These are phyloP conservation scores for Fusarium sp. DNA, from an alignment of 2,329 filamentous ascomycete genomes.

Conservation along the genomic window DNA sequence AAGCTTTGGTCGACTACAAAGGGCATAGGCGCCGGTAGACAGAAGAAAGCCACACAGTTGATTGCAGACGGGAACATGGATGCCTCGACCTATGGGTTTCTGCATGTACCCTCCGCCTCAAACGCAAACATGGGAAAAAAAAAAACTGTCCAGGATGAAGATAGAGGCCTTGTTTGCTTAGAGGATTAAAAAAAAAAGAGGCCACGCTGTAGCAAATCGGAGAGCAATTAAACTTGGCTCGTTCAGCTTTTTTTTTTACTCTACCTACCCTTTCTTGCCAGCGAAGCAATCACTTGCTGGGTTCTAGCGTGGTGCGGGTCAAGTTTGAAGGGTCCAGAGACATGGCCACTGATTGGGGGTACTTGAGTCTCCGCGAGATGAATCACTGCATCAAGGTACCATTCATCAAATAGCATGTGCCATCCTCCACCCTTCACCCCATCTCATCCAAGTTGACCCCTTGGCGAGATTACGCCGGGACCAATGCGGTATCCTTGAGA, in stretches of 20 bases:
- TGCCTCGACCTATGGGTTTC: constrained; percentile 1
- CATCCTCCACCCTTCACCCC: constrained; percentile 9
- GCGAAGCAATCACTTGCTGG: constrained; percentile 28
- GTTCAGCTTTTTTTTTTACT: neutral
- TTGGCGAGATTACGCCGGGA: constrained; percentile 43
- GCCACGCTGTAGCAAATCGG: constrained; percentile 4
- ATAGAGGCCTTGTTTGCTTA: neutral
- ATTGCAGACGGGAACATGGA: neutral
- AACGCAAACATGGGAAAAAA: neutral
- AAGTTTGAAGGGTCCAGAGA: constrained; percentile 15
- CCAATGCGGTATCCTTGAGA: constrained; percentile 38
- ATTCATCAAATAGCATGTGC: constrained; percentile 4
- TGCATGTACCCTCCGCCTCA: neutral
- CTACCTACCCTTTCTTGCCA: constrained; percentile 19
- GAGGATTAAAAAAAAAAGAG: neutral
- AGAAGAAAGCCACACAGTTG: neutral
- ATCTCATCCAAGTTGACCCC: constrained; percentile 23
- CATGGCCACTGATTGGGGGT: neutral
- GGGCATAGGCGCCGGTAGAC: neutral
- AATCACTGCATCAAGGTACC: neutral
- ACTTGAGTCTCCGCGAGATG: neutral
- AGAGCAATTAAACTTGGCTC: constrained; percentile 3
- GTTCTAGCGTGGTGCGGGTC: constrained; percentile 19
- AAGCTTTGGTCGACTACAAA: neutral
- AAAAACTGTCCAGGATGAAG: neutral